Base-by-base conservation (phyloP, 2,329 filamentous ascomycete species). In the Cryphonectria nitschkei region DNA sequence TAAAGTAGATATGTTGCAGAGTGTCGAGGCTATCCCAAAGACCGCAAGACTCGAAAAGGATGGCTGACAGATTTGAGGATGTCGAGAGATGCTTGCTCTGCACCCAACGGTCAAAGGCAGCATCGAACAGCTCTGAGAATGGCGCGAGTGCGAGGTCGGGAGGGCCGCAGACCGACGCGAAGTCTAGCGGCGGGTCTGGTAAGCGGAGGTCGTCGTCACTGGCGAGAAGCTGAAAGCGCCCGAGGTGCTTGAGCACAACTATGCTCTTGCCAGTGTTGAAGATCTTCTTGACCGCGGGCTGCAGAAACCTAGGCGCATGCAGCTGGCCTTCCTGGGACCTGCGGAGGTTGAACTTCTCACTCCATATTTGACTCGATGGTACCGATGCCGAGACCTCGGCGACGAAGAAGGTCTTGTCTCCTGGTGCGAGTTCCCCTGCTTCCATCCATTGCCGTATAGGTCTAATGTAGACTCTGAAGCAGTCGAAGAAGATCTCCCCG, bases 251-350 rank as follows among this genome's bases (percentile, higher is more conserved):
- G n/a, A 98, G 82, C 61, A 98, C 92, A 0, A 96, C 89, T 69
- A 96, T 90, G 75, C 92, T 97, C 80, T 98, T 98, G 0, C 95
- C 95, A 1, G 93, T 91, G 0, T 91, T 94, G 76, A 97, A 95
- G 52, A 98, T 93, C 73, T 90, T 92, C 34, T 84, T 82, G 0
- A 89, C 89, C 1, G 90, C 88, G 2, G 90, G 86, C 54, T 90
- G 88, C 5, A 98, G 84, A 74, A 97, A 98, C 2, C 82, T 85
- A 0, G 95, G 95, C 0, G 91, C 90, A 75, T 92, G 89, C 0
- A 94, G 79, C 1, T 82, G 81, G 22, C 90, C 89, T 58, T 89
- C 83, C 3, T 85, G 79, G 0, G 89, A 88, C 16, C 82, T 84
- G 37, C 90, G 88, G 19, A 98, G 82, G 32, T 86, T 84, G 79